Evolutionary conservation across 257 asterid species (phyloP), one percentile per base, ranked within the genome.

Genomic region (Ehretia macrophylla): DNA sequence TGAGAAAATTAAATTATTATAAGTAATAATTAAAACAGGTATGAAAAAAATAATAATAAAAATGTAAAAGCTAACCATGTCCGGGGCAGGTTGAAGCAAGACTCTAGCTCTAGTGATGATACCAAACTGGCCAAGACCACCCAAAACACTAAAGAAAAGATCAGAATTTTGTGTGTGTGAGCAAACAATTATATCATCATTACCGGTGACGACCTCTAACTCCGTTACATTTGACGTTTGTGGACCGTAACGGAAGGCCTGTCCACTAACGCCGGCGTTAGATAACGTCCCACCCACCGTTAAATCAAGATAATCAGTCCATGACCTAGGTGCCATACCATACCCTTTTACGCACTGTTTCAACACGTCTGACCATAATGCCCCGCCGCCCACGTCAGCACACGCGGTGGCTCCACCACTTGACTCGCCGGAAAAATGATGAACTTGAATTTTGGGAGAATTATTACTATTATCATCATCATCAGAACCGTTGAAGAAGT

Each of bases 121-220:
- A 13, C 99, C 99, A 67, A 86, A 86, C 68, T 92, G 99, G 5
- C 99, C 97, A 62, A 92, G 90, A 10, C 97, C 99, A 17, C 99
- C 99, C 42, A 92, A 88, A 38, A 81, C 94, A 58, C 82, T 61
- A 58, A 72, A 84, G 71, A 92, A 92, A 35, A 92, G 83, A 19
- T 88, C 77, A 0, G 92, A 61, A 68, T 92, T 84, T 42, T 71
- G 79, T 9, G 50, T n/a, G n/a, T 53, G 40, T 2, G 97, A 86
- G 17, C 97, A 92, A 1, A 83, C 77, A 5, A 75, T 60, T 0
- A 73, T 82, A 65, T 86, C 97, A 46, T 97, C 99, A 68, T 79
- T 88, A 0, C 99, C 99, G 3, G 95, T 92, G 18, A 92, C 97
- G 8, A 92, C 96, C 20, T 92, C 99, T 56, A 92, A 32, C 79